Base-by-base conservation (phyloP, 108 stramenopile species). In the Epipyxis sp. region DNA sequence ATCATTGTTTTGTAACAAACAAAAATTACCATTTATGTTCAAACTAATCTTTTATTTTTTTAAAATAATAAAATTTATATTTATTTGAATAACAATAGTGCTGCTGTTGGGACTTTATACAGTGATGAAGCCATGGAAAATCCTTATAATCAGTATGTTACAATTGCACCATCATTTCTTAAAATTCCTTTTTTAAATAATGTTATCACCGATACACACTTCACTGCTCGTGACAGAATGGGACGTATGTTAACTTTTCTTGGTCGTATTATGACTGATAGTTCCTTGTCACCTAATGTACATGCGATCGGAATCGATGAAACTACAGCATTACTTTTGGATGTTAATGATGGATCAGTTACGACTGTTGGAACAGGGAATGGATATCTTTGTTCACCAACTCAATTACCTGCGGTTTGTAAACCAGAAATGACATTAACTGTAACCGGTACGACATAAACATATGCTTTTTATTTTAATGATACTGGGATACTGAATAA, bases 171-270 rank as follows among this genome's bases (percentile, higher is more conserved):
- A 10, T 37, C n/a, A 10, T 74, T 74, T 74, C 71, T 74, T 57
- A 37, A 74, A 10, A 39, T 74, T 57, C 71, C 71, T 20, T 74
- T 34, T 39, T 39, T 74, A 42, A 6, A 74, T 6, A 35, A 3
- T 74, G 25, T 74, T 32, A 74, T 74, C 25, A 74, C 71, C 3
- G 71, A 74, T 39, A 74, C 71, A 42, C 71, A 74, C 71, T 74
- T 74, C 43, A 6, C 13, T 35, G 50, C 32, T 32, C 6, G 71
- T 13, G 71, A 74, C 34, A 37, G 71, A 37, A 74, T 74, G 71
- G 71, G 71, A 42, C 6, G 71, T 35, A 35, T 74, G 13, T 10
- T 39, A 6, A 6, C 71, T 27, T 74, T 74, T 74, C 16, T 74
- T 37, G 71, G 13, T 3, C n/a, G 71, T 27, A 74, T 74, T 32